Conservation (phyloP, 2,329 filamentous ascomycete species). For the Gremmenia infestans region DNA sequence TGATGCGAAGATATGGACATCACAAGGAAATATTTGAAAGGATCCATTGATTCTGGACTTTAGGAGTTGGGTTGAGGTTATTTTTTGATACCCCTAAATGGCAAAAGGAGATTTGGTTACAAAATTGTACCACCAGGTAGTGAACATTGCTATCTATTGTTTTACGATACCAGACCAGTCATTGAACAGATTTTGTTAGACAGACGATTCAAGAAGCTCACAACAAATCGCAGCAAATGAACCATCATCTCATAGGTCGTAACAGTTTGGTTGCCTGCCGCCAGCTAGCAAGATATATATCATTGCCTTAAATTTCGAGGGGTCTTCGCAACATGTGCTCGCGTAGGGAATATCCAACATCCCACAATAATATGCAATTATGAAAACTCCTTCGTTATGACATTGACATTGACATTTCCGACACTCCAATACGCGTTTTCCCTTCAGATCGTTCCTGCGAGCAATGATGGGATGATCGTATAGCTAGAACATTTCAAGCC, state of each 20-base stretch:
- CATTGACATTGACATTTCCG: neutral
- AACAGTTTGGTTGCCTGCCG: neutral
- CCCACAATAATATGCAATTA: neutral
- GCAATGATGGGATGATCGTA: neutral
- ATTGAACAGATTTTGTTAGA: neutral
- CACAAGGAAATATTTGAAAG: neutral
- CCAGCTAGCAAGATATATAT: neutral
- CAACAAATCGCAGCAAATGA: neutral
- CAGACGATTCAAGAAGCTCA: neutral
- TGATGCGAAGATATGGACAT: neutral
- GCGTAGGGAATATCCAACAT: neutral
- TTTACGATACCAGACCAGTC: slow-evolving; percentile 4
- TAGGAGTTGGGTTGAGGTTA: neutral
- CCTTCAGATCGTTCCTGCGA: neutral
- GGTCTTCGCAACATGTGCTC: neutral
- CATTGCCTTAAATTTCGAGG: neutral
- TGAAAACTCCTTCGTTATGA: slow-evolving; percentile 3
- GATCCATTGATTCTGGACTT: no score
- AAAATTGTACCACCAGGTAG: neutral
- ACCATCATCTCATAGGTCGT: slow-evolving; percentile 8
- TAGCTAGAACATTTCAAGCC: neutral
- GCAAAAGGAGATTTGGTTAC: neutral
- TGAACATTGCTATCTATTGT: slow-evolving; percentile 15
- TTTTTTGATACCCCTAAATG: neutral
- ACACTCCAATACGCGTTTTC: neutral